Base-by-base conservation (phyloP, 2,329 filamentous ascomycete species). In the Colletotrichum lini region DNA sequence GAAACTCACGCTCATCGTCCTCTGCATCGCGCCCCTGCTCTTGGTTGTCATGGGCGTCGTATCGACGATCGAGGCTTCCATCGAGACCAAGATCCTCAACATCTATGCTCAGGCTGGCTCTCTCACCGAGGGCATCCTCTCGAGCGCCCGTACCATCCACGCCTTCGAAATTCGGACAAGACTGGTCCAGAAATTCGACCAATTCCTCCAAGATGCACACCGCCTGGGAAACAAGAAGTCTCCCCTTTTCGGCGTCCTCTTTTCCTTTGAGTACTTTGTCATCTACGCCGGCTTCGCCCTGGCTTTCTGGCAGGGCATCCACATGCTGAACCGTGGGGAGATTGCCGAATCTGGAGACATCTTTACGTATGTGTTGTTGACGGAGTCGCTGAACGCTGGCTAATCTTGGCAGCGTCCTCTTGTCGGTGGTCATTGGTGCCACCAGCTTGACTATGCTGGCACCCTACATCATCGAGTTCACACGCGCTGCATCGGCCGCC, bases 271-370 rank as follows among this genome's bases (percentile, higher is more conserved):
- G 72, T 85, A 83, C 63, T 80, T 79, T 57, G 79, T 84, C 67
- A 81, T 85, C 56, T 84, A 84, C 49, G 76, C 80, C 1, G 83
- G 83, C 12, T 84, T 83, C 56, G 82, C 79, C 2, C 78, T 86
- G 7, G 81, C 82, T 9, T 86, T 85, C 63, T 86, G 84, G 84
- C 83, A 85, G 67, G 84, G 84, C 10, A 75, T 84, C 45, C 77
- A 75, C 38, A 80, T 85, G 77, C 76, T 80, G 18, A 75, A 78
- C 12, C 75, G 75, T 1, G 82, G 82, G 15, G 80, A 84, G 64
- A 81, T 85, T 35, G 49, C 73, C 1, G 74, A 79, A 9, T 76
- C 80, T 7, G 84, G 84, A 13, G 76, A 78, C 13, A 81, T 85
- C 38, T 82, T 85, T 44, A 83, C 79, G 79, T 81, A 69, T 59